A percentile compares a stretch with the other conserved stretches of the same genome.
Conservation (phyloP, 257 asterid species). For the Solanum medicagineum region DNA sequence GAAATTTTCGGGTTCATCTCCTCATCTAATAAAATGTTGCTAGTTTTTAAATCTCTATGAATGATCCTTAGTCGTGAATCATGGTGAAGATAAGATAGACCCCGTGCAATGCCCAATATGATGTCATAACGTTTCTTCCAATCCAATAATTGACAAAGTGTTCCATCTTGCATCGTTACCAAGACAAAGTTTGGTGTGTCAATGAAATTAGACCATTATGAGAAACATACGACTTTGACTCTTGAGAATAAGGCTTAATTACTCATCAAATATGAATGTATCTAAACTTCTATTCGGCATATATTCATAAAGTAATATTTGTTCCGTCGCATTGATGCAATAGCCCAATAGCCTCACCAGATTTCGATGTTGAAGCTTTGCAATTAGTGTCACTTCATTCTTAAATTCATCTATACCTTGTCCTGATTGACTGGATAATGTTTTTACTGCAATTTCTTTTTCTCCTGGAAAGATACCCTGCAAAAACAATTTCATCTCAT, state of each 20-base stretch:
- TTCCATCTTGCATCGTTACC: neutral
- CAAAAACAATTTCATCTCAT: neutral
- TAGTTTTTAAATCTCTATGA: neutral
- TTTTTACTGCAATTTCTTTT: neutral
- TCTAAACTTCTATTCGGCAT: conserved; percentile 3
- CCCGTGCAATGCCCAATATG: conserved; percentile 1
- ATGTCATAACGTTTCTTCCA: neutral
- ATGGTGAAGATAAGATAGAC: neutral
- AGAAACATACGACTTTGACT: neutral
- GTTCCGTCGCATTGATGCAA: conserved; percentile 7
- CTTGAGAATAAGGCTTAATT: neutral
- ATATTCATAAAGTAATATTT: conserved; percentile 2
- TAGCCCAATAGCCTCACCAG: neutral
- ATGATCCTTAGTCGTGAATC: neutral
- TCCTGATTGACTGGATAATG: neutral
- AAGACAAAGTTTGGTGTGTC: neutral
- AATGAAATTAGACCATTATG: neutral
- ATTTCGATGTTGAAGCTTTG: neutral
- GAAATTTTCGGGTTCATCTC: neutral
- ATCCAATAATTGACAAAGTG: neutral
- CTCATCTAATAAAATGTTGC: neutral
- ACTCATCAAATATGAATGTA: conserved; percentile 9
- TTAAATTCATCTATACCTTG: neutral
- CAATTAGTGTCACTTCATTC: neutral
- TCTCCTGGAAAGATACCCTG: neutral